phyloP scores from a whole-genome alignment of 2,329 filamentous ascomycete genomes.

The Cytospora schulzeri region DNA sequence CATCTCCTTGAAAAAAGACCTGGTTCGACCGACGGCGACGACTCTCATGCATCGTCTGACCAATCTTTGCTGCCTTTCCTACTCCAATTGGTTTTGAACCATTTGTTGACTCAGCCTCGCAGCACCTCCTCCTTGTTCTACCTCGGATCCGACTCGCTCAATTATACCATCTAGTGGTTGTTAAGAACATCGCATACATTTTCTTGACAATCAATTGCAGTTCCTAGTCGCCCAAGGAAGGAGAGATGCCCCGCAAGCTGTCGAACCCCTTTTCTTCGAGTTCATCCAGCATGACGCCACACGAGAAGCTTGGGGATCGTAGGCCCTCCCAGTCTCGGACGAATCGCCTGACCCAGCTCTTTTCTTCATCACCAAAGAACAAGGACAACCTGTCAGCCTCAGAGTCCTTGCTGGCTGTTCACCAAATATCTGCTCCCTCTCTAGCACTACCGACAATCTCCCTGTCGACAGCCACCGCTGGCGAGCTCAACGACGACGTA shows the following conservation, averaged over 20 bases:
- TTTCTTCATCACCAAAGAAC: constrained; percentile 76
- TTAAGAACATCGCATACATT: background rate
- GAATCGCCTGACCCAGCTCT: constrained; percentile 80
- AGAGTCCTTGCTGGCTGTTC: constrained; percentile 68
- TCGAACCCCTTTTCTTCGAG: constrained; percentile 58
- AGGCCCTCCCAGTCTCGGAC: constrained; percentile 66
- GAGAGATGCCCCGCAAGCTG: constrained; percentile 62
- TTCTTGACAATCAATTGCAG: background rate
- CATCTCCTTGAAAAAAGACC: background rate
- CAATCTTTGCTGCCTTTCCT: background rate
- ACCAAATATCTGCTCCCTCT: constrained; percentile 71
- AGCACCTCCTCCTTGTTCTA: background rate
- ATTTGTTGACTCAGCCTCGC: constrained; percentile 5
- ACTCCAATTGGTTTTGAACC: background rate
- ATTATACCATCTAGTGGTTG: background rate
- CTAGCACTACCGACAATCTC: constrained; percentile 88
- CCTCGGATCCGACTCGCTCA: constrained; percentile 5
- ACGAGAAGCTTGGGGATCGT: constrained; percentile 56
- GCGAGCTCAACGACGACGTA: constrained; percentile 72
- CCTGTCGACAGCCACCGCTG: constrained; percentile 80
- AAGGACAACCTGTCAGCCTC: constrained; percentile 68
- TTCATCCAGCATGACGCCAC: constrained; percentile 49
- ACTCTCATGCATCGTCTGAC: constrained; percentile 8
- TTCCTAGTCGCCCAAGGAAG: background rate
- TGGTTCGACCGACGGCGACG: background rate